Base-by-base conservation (phyloP, 441 rosid genomes). In the Biscutella laevigata region DNA sequence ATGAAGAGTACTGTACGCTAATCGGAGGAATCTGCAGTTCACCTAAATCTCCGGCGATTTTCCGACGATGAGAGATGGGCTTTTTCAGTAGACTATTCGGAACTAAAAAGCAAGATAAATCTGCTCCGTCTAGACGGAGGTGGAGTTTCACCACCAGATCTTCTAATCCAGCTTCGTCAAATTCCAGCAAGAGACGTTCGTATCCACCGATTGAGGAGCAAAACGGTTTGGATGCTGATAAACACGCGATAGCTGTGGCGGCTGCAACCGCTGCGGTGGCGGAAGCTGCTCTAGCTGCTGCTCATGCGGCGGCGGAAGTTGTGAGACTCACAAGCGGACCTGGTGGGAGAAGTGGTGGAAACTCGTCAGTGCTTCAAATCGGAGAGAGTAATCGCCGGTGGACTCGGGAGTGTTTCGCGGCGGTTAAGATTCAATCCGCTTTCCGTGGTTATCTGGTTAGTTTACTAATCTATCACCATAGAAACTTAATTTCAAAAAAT, bases 401-500 rank as follows among this genome's bases (percentile, higher is more conserved):
- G 64, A 46, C 54, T 35, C 49, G 45, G 16, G 74, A 62, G 25
- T 42, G 35, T 36, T n/a, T 38, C 4, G 77, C 81, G 19, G 79
- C 77, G 12, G 61, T 73, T 28, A 78, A 47, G 63, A 78, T 83
- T 57, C 91, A 83, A 53, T 74, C 83, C 19, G 72, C 84, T 8
- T 83, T 83, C 53, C 78, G 84, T 61, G 87, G 83, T 36, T 83
- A 80, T 70, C 79, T 80, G 91, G 87, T 83, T 8, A 64, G 86
- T 67, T 34, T 21, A 8, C 29, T 55, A 34, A 13, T 34, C 54
- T 60, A n/a, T n/a, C n/a, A n/a, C n/a, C n/a, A n/a, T n/a, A n/a
- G n/a, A n/a, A n/a, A n/a, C 45, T 55, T 2, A 4, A 14, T 61
- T 49, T 16, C 3, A 21, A 8, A 15, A 7, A 3, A 0, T 48